Evolutionary conservation across 371 early-diverging fungal species (phyloP).

Genomic region (Chytridium lagenaria): DNA sequence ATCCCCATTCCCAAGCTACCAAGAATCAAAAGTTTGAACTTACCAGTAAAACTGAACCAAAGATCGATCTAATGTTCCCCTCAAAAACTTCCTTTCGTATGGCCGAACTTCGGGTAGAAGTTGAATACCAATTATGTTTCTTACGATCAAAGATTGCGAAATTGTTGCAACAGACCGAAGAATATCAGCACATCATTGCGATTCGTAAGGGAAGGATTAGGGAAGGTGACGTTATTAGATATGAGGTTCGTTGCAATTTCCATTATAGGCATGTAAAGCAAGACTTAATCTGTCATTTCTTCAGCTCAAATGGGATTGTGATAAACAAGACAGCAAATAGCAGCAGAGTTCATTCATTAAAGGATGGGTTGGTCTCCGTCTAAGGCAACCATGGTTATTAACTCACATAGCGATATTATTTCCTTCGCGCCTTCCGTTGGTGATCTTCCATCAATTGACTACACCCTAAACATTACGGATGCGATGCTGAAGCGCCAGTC

Average conservation of each 20-base stretch:
- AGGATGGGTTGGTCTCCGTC: slow-evolving; percentile 1
- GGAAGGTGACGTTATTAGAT: not conserved
- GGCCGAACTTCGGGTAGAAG: not conserved
- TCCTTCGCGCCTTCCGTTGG: not conserved
- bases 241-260: too few relatives aligned
- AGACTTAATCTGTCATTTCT: too few relatives aligned
- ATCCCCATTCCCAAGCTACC: too few relatives aligned
- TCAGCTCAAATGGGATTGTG: slow-evolving; percentile 3
- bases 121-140: not conserved
- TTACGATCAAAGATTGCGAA: not conserved
- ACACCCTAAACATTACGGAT: not conserved
- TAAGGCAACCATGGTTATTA: too few relatives aligned
- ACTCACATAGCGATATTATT: not conserved
- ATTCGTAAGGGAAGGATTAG: not conserved
- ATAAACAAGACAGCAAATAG: not conserved
- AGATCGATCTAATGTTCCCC: too few relatives aligned
- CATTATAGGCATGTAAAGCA: too few relatives aligned
- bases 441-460: not conserved
- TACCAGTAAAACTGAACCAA: too few relatives aligned
- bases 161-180: not conserved
- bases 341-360: not conserved
- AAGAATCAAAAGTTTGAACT: too few relatives aligned
- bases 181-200: slow-evolving; percentile 9
- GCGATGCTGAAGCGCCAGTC: not conserved
- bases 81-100: not conserved